Evolutionary conservation across 1,139 yeast species (phyloP).

Genomic region (Magnusiomyces suaveolens): DNA sequence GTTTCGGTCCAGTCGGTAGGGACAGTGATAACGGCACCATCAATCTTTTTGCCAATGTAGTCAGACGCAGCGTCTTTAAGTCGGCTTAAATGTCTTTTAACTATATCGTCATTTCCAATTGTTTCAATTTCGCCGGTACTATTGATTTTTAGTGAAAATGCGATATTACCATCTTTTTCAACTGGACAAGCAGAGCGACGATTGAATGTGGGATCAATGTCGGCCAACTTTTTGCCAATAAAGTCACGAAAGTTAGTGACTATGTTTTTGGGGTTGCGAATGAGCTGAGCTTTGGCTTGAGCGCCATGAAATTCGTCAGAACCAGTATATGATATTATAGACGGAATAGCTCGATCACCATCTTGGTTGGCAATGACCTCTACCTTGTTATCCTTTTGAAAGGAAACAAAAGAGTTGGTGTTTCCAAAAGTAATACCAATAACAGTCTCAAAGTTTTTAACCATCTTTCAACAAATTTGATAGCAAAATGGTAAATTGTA

Average conservation of each 20-base stretch:
- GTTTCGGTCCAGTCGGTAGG: slow-evolving; percentile 78
- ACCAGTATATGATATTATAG: slow-evolving; percentile 88
- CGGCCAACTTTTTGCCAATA: slow-evolving; percentile 63
- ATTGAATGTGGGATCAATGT: slow-evolving; percentile 55
- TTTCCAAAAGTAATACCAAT: slow-evolving; percentile 97
- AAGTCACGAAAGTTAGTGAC: slow-evolving; percentile 88
- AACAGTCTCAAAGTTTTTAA: slow-evolving; percentile 37
- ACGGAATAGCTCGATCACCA: slow-evolving; percentile 96
- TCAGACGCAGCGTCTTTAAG: slow-evolving; percentile 85
- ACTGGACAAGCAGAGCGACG: slow-evolving; percentile 66
- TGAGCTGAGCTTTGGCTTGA: slow-evolving; percentile 85
- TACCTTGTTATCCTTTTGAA: slow-evolving; percentile 82
- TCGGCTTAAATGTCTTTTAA: slow-evolving; percentile 74
- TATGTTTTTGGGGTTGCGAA: slow-evolving; percentile 84
- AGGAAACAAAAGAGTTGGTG: slow-evolving; percentile 90
- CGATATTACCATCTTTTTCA: slow-evolving; percentile 59
- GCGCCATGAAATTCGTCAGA: slow-evolving; percentile 95
- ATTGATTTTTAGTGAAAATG: slow-evolving; percentile 46
- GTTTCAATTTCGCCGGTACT: slow-evolving; percentile 34
- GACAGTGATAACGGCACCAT: slow-evolving; percentile 79
- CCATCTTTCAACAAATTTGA: no score
- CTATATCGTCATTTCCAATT: slow-evolving; percentile 64
- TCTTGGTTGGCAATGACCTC: slow-evolving; percentile 98
- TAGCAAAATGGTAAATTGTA: no score
- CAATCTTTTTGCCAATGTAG: slow-evolving; percentile 71